Evolutionary conservation across 495 filamentous ascomycete species (phyloP).

Genomic region (Penicillium manginii): DNA sequence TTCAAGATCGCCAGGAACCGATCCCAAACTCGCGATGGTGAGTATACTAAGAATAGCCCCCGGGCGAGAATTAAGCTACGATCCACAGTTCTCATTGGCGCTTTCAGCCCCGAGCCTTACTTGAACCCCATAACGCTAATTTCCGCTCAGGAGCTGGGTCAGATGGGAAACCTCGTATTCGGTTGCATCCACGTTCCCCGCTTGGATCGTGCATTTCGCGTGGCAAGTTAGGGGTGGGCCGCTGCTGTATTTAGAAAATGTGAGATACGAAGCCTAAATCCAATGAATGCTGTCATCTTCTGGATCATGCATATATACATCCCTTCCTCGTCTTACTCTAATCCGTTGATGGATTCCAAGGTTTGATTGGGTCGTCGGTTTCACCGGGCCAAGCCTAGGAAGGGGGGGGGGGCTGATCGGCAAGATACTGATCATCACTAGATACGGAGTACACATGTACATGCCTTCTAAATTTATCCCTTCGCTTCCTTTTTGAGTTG

Average conservation of each 20-base stretch:
- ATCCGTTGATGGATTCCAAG: background rate
- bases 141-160: background rate
- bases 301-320: background rate
- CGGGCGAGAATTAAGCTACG: constrained; percentile 15
- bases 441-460: no score
- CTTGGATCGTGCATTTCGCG: constrained; percentile 7
- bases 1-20: constrained; percentile 22
- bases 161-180: constrained; percentile 23
- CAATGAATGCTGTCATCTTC: background rate
- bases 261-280: background rate
- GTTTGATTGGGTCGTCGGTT: background rate
- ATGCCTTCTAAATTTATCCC: constrained; percentile 4
- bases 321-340: background rate
- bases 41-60: constrained; percentile 18
- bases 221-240: background rate
- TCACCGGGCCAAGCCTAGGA: background rate
- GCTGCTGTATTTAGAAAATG: constrained; percentile 4
- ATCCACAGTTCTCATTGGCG: constrained; percentile 14
- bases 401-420: background rate
- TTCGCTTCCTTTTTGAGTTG: background rate
- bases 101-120: background rate
- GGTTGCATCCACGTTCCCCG: constrained; percentile 12
- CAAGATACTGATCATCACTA: background rate
- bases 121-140: constrained; percentile 4
- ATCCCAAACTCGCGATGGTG: background rate